Conservation (phyloP, 139 green algal genomes). For the Tetraselmis chui region DNA sequence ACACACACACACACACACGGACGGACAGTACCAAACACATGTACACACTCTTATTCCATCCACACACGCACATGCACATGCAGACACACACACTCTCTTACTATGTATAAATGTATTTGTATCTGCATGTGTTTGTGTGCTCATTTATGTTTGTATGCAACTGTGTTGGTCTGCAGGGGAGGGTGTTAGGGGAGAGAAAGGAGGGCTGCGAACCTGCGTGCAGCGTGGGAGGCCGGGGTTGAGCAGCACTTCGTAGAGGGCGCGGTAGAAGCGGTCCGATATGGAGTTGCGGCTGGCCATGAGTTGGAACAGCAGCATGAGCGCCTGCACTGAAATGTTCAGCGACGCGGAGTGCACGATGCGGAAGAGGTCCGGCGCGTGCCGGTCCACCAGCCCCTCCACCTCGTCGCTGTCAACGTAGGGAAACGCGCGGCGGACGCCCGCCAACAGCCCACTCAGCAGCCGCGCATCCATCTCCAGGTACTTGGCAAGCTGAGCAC, state of each 20-base stretch:
- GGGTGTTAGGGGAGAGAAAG: no score
- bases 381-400: conserved; percentile 54
- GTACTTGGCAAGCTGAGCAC: not conserved
- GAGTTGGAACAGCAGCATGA: conserved; percentile 87
- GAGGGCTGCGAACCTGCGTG: conserved; percentile 14
- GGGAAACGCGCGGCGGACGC: conserved; percentile 88
- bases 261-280: conserved; percentile 83
- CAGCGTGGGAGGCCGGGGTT: conserved; percentile 20
- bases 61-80: no score
- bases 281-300: conserved; percentile 47
- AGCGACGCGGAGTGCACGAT: conserved; percentile 81
- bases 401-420: conserved; percentile 61
- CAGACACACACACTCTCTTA: no score
- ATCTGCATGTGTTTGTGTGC: no score
- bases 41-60: no score
- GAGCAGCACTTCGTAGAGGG: conserved; percentile 79
- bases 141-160: no score
- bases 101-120: no score
- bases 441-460: conserved; percentile 74
- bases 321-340: conserved; percentile 73
- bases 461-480: conserved; percentile 46
- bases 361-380: conserved; percentile 76
- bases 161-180: no score
- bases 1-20: no score
- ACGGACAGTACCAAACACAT: no score